Conservation (phyloP, 148 eudicot genomes). For the Fagopyrum tataricum region DNA sequence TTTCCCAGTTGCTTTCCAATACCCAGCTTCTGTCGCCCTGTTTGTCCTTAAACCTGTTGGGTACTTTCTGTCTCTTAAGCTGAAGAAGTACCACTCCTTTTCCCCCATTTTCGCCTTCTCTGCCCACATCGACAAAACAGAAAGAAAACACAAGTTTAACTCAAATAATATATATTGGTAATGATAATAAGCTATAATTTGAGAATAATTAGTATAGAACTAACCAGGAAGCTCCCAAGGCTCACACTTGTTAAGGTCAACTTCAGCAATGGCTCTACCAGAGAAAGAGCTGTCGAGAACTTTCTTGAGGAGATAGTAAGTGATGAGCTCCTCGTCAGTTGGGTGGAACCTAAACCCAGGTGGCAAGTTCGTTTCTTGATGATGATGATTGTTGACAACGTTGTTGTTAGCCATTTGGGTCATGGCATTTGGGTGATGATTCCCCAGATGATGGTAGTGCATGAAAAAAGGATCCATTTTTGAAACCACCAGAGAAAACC, state of each 20-base stretch:
- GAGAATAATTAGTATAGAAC: background rate
- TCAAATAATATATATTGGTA: background rate
- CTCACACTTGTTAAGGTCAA: conserved; percentile 94
- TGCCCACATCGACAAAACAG: background rate
- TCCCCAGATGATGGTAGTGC: background rate
- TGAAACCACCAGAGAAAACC: background rate
- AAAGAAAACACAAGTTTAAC: background rate
- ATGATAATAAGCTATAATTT: background rate
- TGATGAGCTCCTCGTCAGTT: conserved; percentile 89
- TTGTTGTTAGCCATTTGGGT: conserved; percentile 17
- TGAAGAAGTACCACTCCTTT: conserved; percentile 95
- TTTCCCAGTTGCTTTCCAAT: conserved; percentile 99
- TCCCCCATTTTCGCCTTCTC: conserved; percentile 96
- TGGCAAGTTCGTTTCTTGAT: conserved; percentile 43
- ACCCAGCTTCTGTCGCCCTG: conserved; percentile 87
- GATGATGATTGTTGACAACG: background rate
- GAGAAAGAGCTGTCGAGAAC: conserved; percentile 64
- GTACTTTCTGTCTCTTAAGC: conserved; percentile 83
- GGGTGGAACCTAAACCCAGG: conserved; percentile 95
- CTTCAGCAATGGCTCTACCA: conserved; percentile 85
- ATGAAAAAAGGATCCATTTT: conserved; percentile 16
- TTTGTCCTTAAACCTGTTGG: conserved; percentile 88
- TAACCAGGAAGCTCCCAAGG: conserved; percentile 98
- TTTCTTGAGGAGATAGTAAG: conserved; percentile 74
- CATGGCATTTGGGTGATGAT: background rate